These are phyloP conservation scores for Pestalotiopsis sp. DNA, from an alignment of 2,329 filamentous ascomycete species.

Conservation along the genomic window DNA sequence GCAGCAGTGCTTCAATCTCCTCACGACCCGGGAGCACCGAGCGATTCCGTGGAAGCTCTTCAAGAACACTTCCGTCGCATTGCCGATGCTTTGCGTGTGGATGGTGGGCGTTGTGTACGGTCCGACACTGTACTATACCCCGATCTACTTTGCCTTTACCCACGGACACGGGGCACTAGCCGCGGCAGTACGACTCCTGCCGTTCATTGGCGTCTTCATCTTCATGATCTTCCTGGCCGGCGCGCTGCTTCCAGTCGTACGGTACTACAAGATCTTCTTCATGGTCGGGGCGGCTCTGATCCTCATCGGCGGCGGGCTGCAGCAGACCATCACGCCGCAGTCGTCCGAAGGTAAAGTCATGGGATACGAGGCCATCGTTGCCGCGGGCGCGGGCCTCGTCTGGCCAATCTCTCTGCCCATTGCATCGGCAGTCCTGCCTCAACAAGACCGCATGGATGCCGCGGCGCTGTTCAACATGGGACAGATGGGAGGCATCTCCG, in stretches of 20 bases:
- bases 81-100: conserved; percentile 44
- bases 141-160: conserved; percentile 56
- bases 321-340: conserved; percentile 25
- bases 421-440: conserved; percentile 25
- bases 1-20: conserved; percentile 47
- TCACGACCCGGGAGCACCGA: conserved; percentile 43
- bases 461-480: conserved; percentile 35
- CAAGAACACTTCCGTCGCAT: conserved; percentile 33
- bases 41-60: conserved; percentile 49
- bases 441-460: conserved; percentile 29
- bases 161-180: conserved; percentile 40
- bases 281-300: conserved; percentile 27
- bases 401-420: conserved; percentile 33
- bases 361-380: conserved; percentile 32
- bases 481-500: conserved; percentile 30
- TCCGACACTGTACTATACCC: conserved; percentile 52
- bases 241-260: conserved; percentile 35
- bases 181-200: conserved; percentile 44
- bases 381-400: conserved; percentile 31
- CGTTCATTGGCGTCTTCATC: conserved; percentile 48
- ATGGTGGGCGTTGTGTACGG: conserved; percentile 38
- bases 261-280: conserved; percentile 38
- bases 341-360: conserved; percentile 29
- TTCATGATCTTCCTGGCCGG: conserved; percentile 59
- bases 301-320: conserved; percentile 25